Evolutionary conservation across 805 yeast genomes (phyloP).

Genomic region (Scheffersomyces lignosus): DNA sequence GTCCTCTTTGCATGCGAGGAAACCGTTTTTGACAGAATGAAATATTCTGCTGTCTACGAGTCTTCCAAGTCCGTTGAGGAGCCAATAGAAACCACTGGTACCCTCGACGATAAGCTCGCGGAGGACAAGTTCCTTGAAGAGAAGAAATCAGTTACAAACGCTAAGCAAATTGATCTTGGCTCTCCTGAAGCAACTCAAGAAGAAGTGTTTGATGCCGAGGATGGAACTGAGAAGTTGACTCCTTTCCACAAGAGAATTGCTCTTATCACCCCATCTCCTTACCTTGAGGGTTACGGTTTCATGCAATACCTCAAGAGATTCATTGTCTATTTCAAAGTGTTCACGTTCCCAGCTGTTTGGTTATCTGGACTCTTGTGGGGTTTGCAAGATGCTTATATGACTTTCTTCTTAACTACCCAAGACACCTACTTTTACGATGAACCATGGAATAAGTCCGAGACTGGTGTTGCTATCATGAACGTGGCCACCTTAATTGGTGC

Average conservation of each 20-base stretch:
- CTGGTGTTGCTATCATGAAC: conserved; percentile 41
- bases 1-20: conserved; percentile 53
- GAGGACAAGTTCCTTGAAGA: conserved; percentile 1
- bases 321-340: conserved; percentile 29
- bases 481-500: conserved; percentile 42
- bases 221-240: conserved; percentile 8
- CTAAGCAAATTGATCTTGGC: neutral
- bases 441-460: conserved; percentile 34
- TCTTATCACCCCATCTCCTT: conserved; percentile 35
- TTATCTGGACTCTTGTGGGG: conserved; percentile 43
- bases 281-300: conserved; percentile 37
- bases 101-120: conserved; percentile 4
- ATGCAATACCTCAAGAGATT: conserved; percentile 42
- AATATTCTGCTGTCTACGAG: conserved; percentile 16
- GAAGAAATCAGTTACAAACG: conserved; percentile 1
- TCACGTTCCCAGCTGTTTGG: conserved; percentile 36
- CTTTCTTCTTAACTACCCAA: conserved; percentile 40
- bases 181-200: neutral
- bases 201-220: conserved; percentile 6
- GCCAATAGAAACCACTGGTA: conserved; percentile 1
- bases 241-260: conserved; percentile 21
- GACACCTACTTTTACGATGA: conserved; percentile 36
- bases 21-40: conserved; percentile 45
- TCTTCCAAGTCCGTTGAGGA: conserved; percentile 4
- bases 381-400: conserved; percentile 38